These are phyloP conservation scores for Plasmodium sp. DNA, from an alignment of 169 alveolate species.

Conservation along the genomic window DNA sequence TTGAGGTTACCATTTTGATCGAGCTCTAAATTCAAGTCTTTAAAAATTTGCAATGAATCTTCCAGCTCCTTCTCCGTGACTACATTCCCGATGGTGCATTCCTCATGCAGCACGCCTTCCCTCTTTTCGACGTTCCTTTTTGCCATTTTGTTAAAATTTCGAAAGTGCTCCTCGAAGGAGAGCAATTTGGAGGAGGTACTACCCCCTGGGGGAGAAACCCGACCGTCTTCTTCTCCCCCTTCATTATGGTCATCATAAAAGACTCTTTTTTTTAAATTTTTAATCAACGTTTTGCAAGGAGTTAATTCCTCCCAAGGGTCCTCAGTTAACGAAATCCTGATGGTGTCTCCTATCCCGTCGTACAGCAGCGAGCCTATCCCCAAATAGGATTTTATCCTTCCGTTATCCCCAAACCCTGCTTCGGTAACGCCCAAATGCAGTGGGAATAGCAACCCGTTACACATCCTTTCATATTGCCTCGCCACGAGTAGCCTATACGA, in stretches of 20 bases:
- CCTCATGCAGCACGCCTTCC: slow-evolving; percentile 54
- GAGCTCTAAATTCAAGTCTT: slow-evolving; percentile 59
- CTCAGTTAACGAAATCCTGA: slow-evolving; percentile 90
- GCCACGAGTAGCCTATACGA: slow-evolving; percentile 86
- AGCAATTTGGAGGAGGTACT: not conserved
- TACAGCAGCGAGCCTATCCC: slow-evolving; percentile 89
- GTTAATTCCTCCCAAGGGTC: slow-evolving; percentile 89
- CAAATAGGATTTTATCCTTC: slow-evolving; percentile 85
- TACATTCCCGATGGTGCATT: slow-evolving; percentile 51
- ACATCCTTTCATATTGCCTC: slow-evolving; percentile 79
- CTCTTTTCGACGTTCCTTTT: slow-evolving; percentile 76
- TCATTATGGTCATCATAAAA: not conserved
- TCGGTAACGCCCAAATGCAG: slow-evolving; percentile 91
- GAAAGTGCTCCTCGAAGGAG: slow-evolving; percentile 42
- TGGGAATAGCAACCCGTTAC: slow-evolving; percentile 78
- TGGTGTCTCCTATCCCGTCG: slow-evolving; percentile 92
- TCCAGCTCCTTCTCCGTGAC: slow-evolving; percentile 61
- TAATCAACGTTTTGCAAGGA: slow-evolving; percentile 77
- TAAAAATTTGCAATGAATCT: slow-evolving; percentile 59
- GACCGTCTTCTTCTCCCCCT: not conserved
- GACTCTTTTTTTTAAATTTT: slow-evolving; percentile 58
- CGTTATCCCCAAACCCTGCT: slow-evolving; percentile 91
- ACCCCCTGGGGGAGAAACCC: not conserved
- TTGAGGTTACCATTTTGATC: slow-evolving; percentile 63
- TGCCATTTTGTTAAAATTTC: slow-evolving; percentile 76